These are phyloP conservation scores for Neopestalotiopsis rosae DNA, from an alignment of 2,329 filamentous ascomycete genomes.

Conservation along the genomic window DNA sequence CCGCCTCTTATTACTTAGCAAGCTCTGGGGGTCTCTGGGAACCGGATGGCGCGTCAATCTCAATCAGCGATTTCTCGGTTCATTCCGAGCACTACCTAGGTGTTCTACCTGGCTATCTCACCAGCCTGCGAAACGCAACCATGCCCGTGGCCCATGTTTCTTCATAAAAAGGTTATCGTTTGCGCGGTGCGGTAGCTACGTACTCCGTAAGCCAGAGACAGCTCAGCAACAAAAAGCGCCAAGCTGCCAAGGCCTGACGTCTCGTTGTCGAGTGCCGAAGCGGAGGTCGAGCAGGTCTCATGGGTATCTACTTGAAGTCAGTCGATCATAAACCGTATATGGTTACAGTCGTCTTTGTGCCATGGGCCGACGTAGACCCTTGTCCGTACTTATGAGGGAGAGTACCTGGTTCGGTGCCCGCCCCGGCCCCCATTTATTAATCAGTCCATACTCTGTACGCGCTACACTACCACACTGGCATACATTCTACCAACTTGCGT, in stretches of 20 bases:
- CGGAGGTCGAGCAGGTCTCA: neutral
- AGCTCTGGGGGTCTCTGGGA: constrained; percentile 5
- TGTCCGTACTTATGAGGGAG: constrained; percentile 10
- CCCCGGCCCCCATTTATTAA: neutral
- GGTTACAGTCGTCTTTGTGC: constrained; percentile 1
- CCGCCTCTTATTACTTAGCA: constrained; percentile 3
- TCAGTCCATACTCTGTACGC: neutral
- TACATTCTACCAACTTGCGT: neutral
- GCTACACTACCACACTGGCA: neutral
- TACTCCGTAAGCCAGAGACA: neutral
- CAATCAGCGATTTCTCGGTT: neutral
- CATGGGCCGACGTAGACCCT: constrained; percentile 15
- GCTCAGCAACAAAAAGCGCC: neutral
- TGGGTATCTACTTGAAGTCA: constrained; percentile 12
- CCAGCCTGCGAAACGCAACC: neutral
- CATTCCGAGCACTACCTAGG: neutral
- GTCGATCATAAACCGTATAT: constrained; percentile 6
- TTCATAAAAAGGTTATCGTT: no score
- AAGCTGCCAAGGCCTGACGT: neutral
- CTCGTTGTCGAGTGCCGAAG: constrained; percentile 6
- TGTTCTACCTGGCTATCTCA: neutral
- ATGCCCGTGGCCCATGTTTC: neutral
- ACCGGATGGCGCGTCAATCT: constrained; percentile 13
- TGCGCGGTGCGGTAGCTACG: no score
- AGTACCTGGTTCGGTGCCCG: constrained; percentile 5